Base-by-base conservation (phyloP, 164 flowering plant species). In the Vitis rupestris region DNA sequence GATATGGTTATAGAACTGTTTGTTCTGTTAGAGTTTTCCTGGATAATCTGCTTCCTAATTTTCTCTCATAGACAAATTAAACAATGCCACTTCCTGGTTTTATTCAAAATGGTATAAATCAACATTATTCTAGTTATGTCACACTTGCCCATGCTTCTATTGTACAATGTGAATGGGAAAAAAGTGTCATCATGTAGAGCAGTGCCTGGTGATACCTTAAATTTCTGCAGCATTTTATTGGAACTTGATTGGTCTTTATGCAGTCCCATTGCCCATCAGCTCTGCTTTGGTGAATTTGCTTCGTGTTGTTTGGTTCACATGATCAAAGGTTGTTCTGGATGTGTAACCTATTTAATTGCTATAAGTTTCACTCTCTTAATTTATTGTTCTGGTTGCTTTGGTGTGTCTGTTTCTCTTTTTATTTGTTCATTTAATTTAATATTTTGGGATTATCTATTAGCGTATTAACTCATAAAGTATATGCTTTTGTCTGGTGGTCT, bases 281-380 rank as follows among this genome's bases (percentile, higher is more conserved):
- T 17, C 23, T 64, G 13, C 66, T 64, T 64, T 64, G 50, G 19
- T 1, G 50, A 49, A 64, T 27, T 12, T 64, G 12, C 56, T 50
- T 64, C 16, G 2, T 2, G 50, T 30, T 17, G 16, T 16, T 49
- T 50, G 51, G 15, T 3, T 48, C 31, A 49, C 66, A n/a, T 50
- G 31, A 19, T 19, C 55, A 64, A 64, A 50, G 31, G 17, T 50
- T 49, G 37, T 50, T 48, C 30, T 10, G 13, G 66, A 11, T 31
- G 11, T 49, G 27, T 19, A 19, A 50, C 3, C 27, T 50, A 10
- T 64, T 19, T 50, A 9, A 50, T 19, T 50, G 30, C 54, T 52
- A 12, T 52, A 2, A n/a, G 55, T 52, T 3, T 31, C 44, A 52
- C 7, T 12, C 6, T 13, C 6, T n/a, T 29, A 63, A 2, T 10